Evolutionary conservation across 2,329 filamentous ascomycete species (phyloP).

Genomic region (Arthrobotrys sinensis): DNA sequence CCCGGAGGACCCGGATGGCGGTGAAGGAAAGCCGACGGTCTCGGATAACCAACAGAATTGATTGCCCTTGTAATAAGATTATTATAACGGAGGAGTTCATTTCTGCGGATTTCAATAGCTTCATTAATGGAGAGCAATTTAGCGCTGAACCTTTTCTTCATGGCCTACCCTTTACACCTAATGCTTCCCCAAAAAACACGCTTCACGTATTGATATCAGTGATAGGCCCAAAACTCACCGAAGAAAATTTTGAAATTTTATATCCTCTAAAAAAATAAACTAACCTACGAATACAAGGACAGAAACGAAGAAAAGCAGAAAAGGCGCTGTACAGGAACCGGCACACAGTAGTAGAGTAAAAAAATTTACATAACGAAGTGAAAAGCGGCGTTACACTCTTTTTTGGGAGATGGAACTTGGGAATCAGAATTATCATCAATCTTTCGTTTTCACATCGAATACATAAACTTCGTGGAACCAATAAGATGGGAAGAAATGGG

Average conservation of each 20-base stretch:
- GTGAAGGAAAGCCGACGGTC: neutral
- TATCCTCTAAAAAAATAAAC: constrained; percentile 12
- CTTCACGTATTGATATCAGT: too few relatives aligned
- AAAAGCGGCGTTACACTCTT: constrained; percentile 39
- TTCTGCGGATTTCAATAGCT: too few relatives aligned
- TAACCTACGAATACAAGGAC: constrained; percentile 11
- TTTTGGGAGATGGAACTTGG: neutral
- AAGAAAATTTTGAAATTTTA: constrained; percentile 9
- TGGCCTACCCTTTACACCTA: neutral
- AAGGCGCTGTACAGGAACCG: constrained; percentile 32
- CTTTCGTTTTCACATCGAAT: constrained; percentile 55
- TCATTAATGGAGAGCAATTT: neutral
- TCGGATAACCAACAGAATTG: too few relatives aligned
- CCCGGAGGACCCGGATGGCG: neutral
- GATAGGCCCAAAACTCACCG: neutral
- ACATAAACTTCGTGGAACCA: constrained; percentile 32
- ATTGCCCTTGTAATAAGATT: too few relatives aligned
- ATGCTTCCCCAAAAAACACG: neutral
- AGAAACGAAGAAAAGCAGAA: constrained; percentile 3
- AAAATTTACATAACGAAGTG: constrained; percentile 59
- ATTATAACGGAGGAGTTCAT: too few relatives aligned
- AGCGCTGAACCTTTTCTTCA: neutral
- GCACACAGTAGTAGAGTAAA: neutral
- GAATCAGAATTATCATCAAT: constrained; percentile 36
- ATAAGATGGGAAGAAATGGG: constrained; percentile 20